These are phyloP conservation scores for Leccinum sublutescens DNA, from an alignment of 768 basidiomycete genomes.

Conservation along the genomic window DNA sequence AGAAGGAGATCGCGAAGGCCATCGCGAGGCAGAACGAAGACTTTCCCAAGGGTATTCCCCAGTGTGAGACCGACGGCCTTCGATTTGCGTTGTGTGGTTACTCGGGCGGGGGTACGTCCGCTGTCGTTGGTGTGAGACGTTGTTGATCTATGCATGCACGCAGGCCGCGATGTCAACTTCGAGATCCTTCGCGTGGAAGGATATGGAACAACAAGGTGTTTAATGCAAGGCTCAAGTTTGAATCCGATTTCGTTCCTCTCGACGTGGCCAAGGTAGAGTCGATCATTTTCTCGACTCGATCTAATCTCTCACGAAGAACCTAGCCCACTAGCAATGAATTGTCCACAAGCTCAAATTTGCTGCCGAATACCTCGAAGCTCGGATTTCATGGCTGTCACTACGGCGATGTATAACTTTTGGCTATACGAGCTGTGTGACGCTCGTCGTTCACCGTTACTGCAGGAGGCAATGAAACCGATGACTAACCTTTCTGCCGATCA, in stretches of 20 bases:
- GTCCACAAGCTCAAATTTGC: slow-evolving; percentile 72
- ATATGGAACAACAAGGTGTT: slow-evolving; percentile 98
- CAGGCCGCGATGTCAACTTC: slow-evolving; percentile 95
- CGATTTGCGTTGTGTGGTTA: slow-evolving; percentile 95
- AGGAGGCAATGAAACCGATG: slow-evolving; percentile 99
- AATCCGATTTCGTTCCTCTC: slow-evolving; percentile 66
- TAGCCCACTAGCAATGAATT: slow-evolving; percentile 91
- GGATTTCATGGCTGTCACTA: slow-evolving; percentile 95
- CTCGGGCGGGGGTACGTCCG: slow-evolving; percentile 69
- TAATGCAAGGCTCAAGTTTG: slow-evolving; percentile 41
- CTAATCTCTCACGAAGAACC: slow-evolving; percentile 7
- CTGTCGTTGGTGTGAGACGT: not conserved
- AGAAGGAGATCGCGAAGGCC: slow-evolving; percentile 88
- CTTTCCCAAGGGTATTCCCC: slow-evolving; percentile 97
- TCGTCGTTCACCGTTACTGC: slow-evolving; percentile 11
- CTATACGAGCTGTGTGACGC: slow-evolving; percentile 96
- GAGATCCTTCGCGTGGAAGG: slow-evolving; percentile 93
- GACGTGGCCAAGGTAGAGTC: too few relatives aligned
- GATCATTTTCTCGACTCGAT: not conserved
- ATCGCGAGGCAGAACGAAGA: slow-evolving; percentile 78
- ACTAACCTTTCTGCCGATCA: slow-evolving; percentile 72
- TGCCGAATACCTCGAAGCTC: slow-evolving; percentile 53
- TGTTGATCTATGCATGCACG: not conserved
- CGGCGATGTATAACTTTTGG: slow-evolving; percentile 89
- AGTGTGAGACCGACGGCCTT: slow-evolving; percentile 96